phyloP scores from a whole-genome alignment of 208 protist species.

The Leishmania major region DNA sequence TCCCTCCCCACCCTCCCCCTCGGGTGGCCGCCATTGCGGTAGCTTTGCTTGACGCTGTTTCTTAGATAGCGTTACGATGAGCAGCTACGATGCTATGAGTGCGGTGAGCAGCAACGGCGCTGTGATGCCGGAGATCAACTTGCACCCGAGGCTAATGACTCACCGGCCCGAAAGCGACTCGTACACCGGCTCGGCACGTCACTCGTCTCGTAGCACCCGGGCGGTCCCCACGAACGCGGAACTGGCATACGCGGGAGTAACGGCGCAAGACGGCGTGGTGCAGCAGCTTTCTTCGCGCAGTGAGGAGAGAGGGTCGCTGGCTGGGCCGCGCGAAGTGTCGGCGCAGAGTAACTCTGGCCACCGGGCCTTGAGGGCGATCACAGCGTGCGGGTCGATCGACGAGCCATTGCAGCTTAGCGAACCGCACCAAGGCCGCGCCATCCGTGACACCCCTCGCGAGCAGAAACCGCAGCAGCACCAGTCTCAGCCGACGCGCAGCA shows the following conservation, averaged over 20 bases:
- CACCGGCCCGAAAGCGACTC: slow-evolving; percentile 29
- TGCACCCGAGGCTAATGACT: slow-evolving; percentile 70
- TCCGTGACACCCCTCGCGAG: slow-evolving; percentile 3
- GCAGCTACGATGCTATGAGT: slow-evolving; percentile 7
- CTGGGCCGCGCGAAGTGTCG: slow-evolving; percentile 28
- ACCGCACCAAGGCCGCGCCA: background rate
- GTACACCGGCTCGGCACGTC: slow-evolving; percentile 13
- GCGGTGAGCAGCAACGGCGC: slow-evolving; percentile 1
- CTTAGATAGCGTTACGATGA: slow-evolving; percentile 3
- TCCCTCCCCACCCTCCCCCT: background rate
- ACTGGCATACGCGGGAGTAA: slow-evolving; percentile 21
- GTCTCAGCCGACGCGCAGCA: slow-evolving; percentile 8
- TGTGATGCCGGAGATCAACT: background rate
- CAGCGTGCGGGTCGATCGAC: background rate
- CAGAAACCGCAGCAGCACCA: background rate
- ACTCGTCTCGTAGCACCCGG: slow-evolving; percentile 6
- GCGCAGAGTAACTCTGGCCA: slow-evolving; percentile 14
- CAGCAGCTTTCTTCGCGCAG: slow-evolving; percentile 41
- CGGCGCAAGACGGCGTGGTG: slow-evolving; percentile 46
- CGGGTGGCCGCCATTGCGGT: background rate
- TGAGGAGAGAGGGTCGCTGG: slow-evolving; percentile 33
- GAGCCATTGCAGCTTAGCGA: slow-evolving; percentile 19
- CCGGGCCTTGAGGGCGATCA: slow-evolving; percentile 2
- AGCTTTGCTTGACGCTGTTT: background rate
- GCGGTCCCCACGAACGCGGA: slow-evolving; percentile 21